Evolutionary conservation across 1,284 basidiomycete genomes (phyloP).

Genomic region (Moniliella sp.): DNA sequence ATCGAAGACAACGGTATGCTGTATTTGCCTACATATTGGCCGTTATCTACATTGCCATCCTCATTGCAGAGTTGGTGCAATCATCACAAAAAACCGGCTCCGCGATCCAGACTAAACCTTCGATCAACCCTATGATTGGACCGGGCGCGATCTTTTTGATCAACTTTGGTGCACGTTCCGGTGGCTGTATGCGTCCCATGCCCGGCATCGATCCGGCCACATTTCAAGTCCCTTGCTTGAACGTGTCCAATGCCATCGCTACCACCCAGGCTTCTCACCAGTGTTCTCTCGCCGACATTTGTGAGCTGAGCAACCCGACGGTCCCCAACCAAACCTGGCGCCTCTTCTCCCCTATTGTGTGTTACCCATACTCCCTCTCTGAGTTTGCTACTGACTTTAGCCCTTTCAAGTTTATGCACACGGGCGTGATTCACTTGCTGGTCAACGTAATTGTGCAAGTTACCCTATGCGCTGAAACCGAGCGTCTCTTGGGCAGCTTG

Average conservation of each 20-base stretch:
- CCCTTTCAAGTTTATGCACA: conserved; percentile 65
- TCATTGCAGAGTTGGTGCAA: conserved; percentile 26
- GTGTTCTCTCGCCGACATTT: conserved; percentile 61
- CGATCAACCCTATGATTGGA: conserved; percentile 74
- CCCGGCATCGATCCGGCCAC: conserved; percentile 22
- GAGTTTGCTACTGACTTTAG: conserved; percentile 32
- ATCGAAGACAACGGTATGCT: not conserved
- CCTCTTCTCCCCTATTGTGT: conserved; percentile 37
- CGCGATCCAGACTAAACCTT: conserved; percentile 40
- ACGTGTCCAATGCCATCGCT: conserved; percentile 38
- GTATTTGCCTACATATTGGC: not conserved
- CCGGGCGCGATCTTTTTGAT: conserved; percentile 66
- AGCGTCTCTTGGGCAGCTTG: conserved; percentile 42
- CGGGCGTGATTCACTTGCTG: conserved; percentile 59
- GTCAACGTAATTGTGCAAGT: conserved; percentile 76
- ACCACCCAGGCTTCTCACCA: conserved; percentile 33
- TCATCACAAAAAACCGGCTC: conserved; percentile 24
- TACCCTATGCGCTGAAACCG: conserved; percentile 53
- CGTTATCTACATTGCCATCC: conserved; percentile 42
- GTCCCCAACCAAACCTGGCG: conserved; percentile 67
- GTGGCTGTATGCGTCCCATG: conserved; percentile 55
- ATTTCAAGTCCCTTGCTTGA: conserved; percentile 43
- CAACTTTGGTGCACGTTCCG: conserved; percentile 67
- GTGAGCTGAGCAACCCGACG: conserved; percentile 48
- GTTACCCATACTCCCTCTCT: conserved; percentile 34